phyloP scores from a whole-genome alignment of 768 basidiomycete genomes.

The Gautieria morchelliformis region DNA sequence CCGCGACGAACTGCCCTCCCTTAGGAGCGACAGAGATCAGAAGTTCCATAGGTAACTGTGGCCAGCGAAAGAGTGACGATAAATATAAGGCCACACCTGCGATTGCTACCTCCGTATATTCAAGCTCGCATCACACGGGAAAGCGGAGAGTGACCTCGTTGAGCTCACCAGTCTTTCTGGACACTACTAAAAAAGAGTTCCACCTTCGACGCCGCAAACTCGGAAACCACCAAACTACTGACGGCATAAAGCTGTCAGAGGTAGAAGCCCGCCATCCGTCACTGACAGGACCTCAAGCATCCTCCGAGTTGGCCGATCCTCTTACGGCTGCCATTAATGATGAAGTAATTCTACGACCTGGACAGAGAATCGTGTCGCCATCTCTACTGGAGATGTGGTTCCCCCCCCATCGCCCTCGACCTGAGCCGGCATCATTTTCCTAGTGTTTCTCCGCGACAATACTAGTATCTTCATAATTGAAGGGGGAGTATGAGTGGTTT shows the following conservation, averaged over 20 bases:
- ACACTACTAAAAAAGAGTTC: background rate
- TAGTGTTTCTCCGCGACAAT: too few species aligned
- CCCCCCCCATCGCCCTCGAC: background rate
- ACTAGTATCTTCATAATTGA: too few species aligned
- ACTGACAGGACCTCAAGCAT: too few species aligned
- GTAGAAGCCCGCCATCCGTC: too few species aligned
- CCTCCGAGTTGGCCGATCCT: too few species aligned
- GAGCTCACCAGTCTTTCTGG: background rate
- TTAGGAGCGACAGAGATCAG: background rate
- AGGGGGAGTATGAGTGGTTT: too few species aligned
- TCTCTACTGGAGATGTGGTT: background rate
- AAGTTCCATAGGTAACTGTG: background rate
- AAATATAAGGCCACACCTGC: background rate
- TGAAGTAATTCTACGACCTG: background rate
- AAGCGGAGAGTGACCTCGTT: background rate
- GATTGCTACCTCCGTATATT: background rate
- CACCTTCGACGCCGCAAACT: background rate
- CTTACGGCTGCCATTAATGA: background rate
- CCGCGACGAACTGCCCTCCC: background rate
- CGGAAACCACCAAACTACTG: background rate
- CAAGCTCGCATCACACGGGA: background rate
- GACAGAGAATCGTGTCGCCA: background rate
- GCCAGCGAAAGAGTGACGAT: background rate
- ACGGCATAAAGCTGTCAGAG: too few species aligned
- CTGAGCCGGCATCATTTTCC: background rate